A percentile compares a stretch with the other conserved stretches of the same genome.
phyloP scores from a whole-genome alignment of 768 basidiomycete species.

The Lentinula aciculospora region DNA sequence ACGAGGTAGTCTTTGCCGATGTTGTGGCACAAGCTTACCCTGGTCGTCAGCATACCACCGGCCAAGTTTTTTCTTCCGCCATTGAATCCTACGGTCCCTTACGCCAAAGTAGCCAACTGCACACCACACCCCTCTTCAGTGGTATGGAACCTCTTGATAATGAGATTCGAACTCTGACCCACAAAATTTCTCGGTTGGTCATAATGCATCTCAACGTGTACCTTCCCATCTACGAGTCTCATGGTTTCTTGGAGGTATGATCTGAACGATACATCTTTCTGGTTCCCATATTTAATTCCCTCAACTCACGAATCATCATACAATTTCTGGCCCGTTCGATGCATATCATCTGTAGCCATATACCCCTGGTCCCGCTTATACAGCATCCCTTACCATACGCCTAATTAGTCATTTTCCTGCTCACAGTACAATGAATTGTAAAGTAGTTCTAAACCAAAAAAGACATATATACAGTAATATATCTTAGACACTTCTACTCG shows the following conservation, averaged over 20 bases:
- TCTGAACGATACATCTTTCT: no score
- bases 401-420: not conserved
- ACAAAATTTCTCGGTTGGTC: slow-evolving; percentile 68
- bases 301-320: not conserved
- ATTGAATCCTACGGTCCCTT: slow-evolving; percentile 6
- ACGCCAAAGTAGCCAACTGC: slow-evolving; percentile 8
- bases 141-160: slow-evolving; percentile 71
- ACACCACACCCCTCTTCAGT: slow-evolving; percentile 23
- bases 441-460: not conserved
- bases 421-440: not conserved
- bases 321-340: not conserved
- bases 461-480: not conserved
- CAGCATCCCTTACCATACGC: not conserved
- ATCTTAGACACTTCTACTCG: not conserved
- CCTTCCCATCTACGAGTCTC: slow-evolving; percentile 69
- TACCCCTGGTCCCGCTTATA: not conserved
- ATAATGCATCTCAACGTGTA: slow-evolving; percentile 74
- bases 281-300: no score
- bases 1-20: slow-evolving; percentile 55
- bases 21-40: slow-evolving; percentile 52
- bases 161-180: slow-evolving; percentile 64
- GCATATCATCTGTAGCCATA: slow-evolving; percentile 2
- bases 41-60: slow-evolving; percentile 29
- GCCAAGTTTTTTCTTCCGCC: slow-evolving; percentile 15
- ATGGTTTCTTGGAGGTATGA: slow-evolving; percentile 40